Base-by-base conservation (phyloP, 805 yeast genomes). In the Candida coquimbonensis region DNA sequence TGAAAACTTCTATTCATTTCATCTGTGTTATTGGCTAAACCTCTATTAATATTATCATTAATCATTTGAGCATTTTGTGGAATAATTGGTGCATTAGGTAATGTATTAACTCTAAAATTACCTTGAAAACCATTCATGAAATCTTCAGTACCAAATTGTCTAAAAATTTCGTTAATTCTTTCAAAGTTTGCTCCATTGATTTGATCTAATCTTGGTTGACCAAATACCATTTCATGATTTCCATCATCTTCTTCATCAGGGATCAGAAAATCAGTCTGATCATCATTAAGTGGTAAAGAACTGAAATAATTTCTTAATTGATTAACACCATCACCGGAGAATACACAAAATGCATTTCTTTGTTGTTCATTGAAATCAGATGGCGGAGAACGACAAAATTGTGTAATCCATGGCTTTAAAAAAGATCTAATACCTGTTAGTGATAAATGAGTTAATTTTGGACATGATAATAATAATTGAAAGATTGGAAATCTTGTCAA, bases 401-500 rank as follows among this genome's bases (percentile, higher is more conserved):
- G 80, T 0, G 91, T 84, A 41, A 91, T 80, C 57, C 91, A 97
- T 9, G 83, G 74, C 49, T 96, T 75, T 60, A 91, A 73, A 66
- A 93, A 91, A n/a, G 95, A 85, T 1, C 83, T 72, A 25, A 91
- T 89, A 0, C 98, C 99, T 0, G 98, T 93, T 49, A 91, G 72
- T 11, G 96, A 87, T 49, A 91, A 72, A 64, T 91, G 99, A 1
- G 96, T 89, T 46, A 91, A 70, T 52, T 81, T 78, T 4, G 95
- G 95, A 59, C 97, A 91, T 40, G 82, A 77, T 63, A 79, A 81
- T 47, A 93, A 70, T 44, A 91, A 69, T 50, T 77, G 75, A 60
- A 75, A 80, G 34, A 91, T 84, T 11, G 98, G 96, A 34, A 76
- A 81, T 12, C 87, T 69, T 4, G 91, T 78, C 50, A 91, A 71